Base-by-base conservation (phyloP, 2,329 filamentous ascomycete species). In the Paraphaeosphaeria sporulosa region DNA sequence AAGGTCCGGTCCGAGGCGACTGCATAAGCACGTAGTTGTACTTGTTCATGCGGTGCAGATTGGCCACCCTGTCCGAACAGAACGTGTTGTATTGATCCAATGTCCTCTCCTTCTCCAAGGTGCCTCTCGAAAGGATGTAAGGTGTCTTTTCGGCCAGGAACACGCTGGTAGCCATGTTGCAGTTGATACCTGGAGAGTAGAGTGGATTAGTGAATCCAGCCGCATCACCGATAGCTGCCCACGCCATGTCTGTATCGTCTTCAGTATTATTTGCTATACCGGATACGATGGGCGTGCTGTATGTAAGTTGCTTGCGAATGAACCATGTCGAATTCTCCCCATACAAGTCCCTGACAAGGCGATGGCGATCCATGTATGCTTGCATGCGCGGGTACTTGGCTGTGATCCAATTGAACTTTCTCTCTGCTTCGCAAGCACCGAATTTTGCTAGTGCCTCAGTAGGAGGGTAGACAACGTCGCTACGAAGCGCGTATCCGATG, bases 221-320 rank as follows among this genome's bases (percentile, higher is more conserved):
- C 42, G 42, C 42, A 44, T 44, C 42, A 21, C 42, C 19, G 42
- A 44, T 44, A 44, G 42, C 42, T 44, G 42, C 42, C 42, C 42
- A 44, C 42, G 19, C 19, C 42, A 44, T 44, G 19, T 19, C 7
- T n/a, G 13, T 19, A 10, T 23, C 42, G 3, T 44, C 42, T 4
- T 19, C 42, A 44, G 42, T 23, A 9, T 44, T 44, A 1, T 44
- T 44, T 10, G 42, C 42, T 9, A 44, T 44, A 44, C 42, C 42
- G 42, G 42, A 44, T 9, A 44, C n/a, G 19, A 44, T 23, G 4
- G 42, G 42, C 21, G 42, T 44, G 42, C 42, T 44, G 19, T 44
- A 44, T 23, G 42, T 23, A 23, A 44, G 42, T 44, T 44, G 42
- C 42, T 44, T 44, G 42, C 42, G 42, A 23, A 44, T 44, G 42